A percentile compares a stretch with the other conserved stretches of the same genome.
These are phyloP conservation scores for Globisporangium takayamanum DNA, from an alignment of 352 stramenopile species.

Conservation along the genomic window DNA sequence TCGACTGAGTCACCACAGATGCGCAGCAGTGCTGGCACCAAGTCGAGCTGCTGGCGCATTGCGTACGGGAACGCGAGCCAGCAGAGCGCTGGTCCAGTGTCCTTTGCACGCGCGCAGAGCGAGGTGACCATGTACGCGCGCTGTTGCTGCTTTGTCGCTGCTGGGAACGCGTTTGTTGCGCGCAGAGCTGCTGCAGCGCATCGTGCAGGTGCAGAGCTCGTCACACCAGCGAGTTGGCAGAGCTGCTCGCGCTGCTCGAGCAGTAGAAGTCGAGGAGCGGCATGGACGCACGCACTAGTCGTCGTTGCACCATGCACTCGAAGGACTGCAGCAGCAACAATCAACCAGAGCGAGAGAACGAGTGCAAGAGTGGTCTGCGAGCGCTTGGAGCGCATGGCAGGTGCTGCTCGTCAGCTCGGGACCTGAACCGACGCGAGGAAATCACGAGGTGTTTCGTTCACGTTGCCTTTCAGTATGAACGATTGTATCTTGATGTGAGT, in stretches of 20 bases:
- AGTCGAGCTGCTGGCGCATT: slow-evolving; percentile 19
- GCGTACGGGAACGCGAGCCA: slow-evolving; percentile 28
- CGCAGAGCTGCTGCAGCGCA: slow-evolving; percentile 27
- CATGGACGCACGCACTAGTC: slow-evolving; percentile 16
- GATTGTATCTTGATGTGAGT: too few relatives aligned
- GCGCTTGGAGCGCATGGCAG: too few relatives aligned
- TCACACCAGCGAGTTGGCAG: slow-evolving; percentile 7
- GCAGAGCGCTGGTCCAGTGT: slow-evolving; percentile 31
- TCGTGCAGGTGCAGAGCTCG: slow-evolving; percentile 12
- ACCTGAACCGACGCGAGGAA: too few relatives aligned
- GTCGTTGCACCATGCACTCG: too few relatives aligned
- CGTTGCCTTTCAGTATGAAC: too few relatives aligned
- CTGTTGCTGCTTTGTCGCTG: slow-evolving; percentile 7
- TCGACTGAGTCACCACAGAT: slow-evolving; percentile 32
- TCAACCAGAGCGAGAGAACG: neutral
- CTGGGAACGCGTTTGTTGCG: slow-evolving; percentile 9
- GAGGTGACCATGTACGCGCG: slow-evolving; percentile 18
- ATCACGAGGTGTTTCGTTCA: too few relatives aligned
- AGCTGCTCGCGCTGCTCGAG: slow-evolving; percentile 22
- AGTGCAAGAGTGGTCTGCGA: neutral
- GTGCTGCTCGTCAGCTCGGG: too few relatives aligned
- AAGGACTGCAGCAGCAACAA: neutral
- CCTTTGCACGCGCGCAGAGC: slow-evolving; percentile 17
- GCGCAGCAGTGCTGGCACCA: slow-evolving; percentile 18
- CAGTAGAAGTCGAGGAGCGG: slow-evolving; percentile 23